Conservation (phyloP, 1,284 basidiomycete genomes). For the Pseudozyma thailandica region DNA sequence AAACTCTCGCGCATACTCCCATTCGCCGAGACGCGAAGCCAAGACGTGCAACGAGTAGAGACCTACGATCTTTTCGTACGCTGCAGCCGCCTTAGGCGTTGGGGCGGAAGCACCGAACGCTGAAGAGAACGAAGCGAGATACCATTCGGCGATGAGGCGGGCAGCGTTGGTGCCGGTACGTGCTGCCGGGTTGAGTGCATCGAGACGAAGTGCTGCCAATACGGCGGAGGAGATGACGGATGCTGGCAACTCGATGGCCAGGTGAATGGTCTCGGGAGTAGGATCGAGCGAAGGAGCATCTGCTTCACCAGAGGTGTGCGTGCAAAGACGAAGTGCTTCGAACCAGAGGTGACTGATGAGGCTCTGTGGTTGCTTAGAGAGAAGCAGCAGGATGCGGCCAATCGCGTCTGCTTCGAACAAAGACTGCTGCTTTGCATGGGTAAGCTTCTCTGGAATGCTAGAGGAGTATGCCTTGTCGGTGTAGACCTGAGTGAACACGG, state of each 20-base stretch:
- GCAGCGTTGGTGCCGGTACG: conserved; percentile 44
- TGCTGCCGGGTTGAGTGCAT: conserved; percentile 19
- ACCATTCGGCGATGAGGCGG: conserved; percentile 55
- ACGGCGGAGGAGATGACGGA: conserved; percentile 51
- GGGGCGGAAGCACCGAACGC: conserved; percentile 26
- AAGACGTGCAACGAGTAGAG: conserved; percentile 58
- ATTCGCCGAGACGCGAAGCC: conserved; percentile 48
- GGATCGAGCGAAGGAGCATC: conserved; percentile 45
- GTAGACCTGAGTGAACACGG: conserved; percentile 47
- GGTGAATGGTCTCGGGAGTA: conserved; percentile 31
- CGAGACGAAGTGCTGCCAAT: conserved; percentile 51
- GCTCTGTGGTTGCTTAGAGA: conserved; percentile 36
- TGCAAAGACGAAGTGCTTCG: conserved; percentile 40
- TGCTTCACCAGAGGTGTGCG: conserved; percentile 23
- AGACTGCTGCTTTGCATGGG: conserved; percentile 17
- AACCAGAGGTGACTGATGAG: conserved; percentile 54
- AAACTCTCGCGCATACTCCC: conserved; percentile 57
- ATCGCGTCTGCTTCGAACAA: conserved; percentile 11
- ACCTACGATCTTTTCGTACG: conserved; percentile 53
- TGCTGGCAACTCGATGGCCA: conserved; percentile 45
- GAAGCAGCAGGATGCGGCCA: conserved; percentile 29
- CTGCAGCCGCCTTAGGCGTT: conserved; percentile 29
- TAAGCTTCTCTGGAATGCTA: conserved; percentile 21
- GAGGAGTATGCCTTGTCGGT: conserved; percentile 22
- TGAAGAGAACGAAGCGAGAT: conserved; percentile 45